phyloP scores from a whole-genome alignment of 768 basidiomycete species.

The Tulasnella sp. region DNA sequence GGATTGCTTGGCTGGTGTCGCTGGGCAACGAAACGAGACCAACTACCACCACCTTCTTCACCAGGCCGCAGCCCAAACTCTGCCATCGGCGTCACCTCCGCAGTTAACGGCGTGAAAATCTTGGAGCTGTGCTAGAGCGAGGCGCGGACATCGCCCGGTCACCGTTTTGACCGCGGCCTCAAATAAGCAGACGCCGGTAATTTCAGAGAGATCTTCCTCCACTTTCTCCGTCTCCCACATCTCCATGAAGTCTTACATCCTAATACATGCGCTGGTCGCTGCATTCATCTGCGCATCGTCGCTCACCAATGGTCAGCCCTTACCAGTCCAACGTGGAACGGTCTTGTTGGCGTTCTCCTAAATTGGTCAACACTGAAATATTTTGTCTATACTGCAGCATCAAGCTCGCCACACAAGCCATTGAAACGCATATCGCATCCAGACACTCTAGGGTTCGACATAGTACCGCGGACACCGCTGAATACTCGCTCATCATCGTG shows the following conservation, averaged over 20 bases:
- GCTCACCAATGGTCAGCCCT: background rate
- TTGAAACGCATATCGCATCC: conserved; percentile 42
- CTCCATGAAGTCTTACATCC: background rate
- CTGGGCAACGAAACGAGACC: background rate
- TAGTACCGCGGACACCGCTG: conserved; percentile 36
- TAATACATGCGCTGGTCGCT: background rate
- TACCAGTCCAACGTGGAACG: background rate
- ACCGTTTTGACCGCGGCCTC: background rate
- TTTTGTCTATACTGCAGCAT: conserved; percentile 28
- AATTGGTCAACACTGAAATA: background rate
- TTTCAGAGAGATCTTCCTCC: background rate
- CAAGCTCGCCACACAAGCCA: conserved; percentile 36
- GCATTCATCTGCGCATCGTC: background rate
- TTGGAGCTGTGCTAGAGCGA: background rate
- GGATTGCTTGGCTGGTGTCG: background rate
- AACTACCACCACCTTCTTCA: background rate
- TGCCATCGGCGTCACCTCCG: background rate
- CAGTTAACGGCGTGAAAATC: background rate
- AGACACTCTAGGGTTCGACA: conserved; percentile 41
- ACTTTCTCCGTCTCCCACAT: background rate
- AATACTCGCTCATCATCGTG: conserved; percentile 26
- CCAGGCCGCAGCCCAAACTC: background rate
- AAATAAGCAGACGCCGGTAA: background rate
- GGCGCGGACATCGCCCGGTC: background rate
- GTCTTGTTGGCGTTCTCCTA: background rate